A percentile compares a stretch with the other conserved stretches of the same genome.
These are phyloP conservation scores for Gymnopus androsaceus DNA, from an alignment of 1,284 basidiomycete genomes.

Conservation along the genomic window DNA sequence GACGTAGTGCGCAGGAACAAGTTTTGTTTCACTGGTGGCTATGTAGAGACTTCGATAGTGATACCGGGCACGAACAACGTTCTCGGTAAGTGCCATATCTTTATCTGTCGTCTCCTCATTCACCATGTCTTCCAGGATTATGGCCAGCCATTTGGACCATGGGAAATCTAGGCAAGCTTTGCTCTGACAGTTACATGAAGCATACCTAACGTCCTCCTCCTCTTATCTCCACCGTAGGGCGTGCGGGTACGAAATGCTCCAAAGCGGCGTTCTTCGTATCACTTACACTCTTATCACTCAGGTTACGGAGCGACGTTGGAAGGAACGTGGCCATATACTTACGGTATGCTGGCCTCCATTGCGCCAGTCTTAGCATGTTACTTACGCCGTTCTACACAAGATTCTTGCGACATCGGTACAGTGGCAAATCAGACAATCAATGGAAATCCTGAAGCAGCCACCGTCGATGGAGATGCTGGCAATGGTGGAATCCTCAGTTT, in stretches of 20 bases:
- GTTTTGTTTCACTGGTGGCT: constrained; percentile 23
- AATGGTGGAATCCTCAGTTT: constrained; percentile 36
- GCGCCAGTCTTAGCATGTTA: neutral
- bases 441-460: constrained; percentile 30
- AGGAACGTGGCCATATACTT: constrained; percentile 25
- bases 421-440: constrained; percentile 50
- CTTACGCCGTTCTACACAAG: constrained; percentile 9
- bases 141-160: too few relatives aligned
- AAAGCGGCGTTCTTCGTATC: neutral
- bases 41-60: constrained; percentile 18
- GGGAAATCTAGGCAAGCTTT: too few relatives aligned
- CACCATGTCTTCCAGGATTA: constrained; percentile 54
- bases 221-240: too few relatives aligned
- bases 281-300: neutral
- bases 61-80: constrained; percentile 42
- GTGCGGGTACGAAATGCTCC: too few relatives aligned
- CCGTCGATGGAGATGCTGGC: constrained; percentile 38
- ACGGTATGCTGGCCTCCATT: constrained; percentile 11
- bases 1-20: constrained; percentile 17
- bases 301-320: constrained; percentile 25
- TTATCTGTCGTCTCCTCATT: constrained; percentile 26
- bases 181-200: too few relatives aligned
- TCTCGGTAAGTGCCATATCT: constrained; percentile 26
- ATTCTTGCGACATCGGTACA: constrained; percentile 53
- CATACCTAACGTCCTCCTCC: too few relatives aligned